Evolutionary conservation across 2,329 filamentous ascomycete genomes (phyloP), one percentile per base, ranked within the genome.

Genomic region (Claviceps sp.): DNA sequence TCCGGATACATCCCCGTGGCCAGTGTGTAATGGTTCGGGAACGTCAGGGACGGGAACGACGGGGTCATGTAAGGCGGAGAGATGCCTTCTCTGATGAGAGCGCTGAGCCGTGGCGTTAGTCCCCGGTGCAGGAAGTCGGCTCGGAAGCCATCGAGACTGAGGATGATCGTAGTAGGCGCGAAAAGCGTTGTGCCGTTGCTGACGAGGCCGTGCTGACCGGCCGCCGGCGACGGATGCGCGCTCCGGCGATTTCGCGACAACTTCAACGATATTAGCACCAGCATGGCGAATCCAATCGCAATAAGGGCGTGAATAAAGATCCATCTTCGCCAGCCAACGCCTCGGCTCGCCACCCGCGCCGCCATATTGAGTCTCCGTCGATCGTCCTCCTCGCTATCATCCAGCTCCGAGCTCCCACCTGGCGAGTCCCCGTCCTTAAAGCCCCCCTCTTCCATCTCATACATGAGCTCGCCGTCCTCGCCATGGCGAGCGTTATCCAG

Each of bases 41-140:
- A 98, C 0, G 93, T 98, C 46, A 98, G 88, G 22, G 88, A 95
- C 0, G 93, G 93, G 58, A 98, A 98, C 41, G 89, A 94, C 0
- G 93, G 93, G 6, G 81, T 77, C 89, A 98, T 96, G 68, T 91
- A 96, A 57, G 82, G 77, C 2, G 93, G 91, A 5, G 90, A 95
- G 11, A 97, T 82, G 34, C 93, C 93, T 57, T 89, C 81, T 54
- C 80, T 78, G 55, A 95, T 74, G 57, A 98, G 85, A 2, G 82
- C 76, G 59, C 82, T 87, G 8, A 98, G 73, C 2, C 84, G 82
- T 1, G 91, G 93, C 1, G 91, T 96, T 36, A 97, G 70, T 0
- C 84, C 85, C 14, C 89, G 82, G 56, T 85, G 79, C 42, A 98
- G 73, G 62, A 96, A 97, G 65, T 97, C 93, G 20, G 93, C 91